Percentiles rank a stretch among this genome's conserved stretches.
Evolutionary conservation across 352 stramenopile species (phyloP).

Genomic region (Aphanomyces euteiches): DNA sequence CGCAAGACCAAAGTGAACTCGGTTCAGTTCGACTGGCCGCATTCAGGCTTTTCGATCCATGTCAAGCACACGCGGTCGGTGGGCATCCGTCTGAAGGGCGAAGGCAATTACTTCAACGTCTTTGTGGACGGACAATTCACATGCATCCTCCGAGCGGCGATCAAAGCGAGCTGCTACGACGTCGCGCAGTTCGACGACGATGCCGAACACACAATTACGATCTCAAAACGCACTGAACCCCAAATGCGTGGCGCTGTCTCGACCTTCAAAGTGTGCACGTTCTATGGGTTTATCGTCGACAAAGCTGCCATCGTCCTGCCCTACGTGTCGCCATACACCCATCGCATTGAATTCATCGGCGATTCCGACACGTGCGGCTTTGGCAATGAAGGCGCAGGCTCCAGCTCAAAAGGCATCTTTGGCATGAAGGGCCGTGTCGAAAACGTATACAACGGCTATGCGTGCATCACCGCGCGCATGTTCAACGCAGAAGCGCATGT

Average conservation of each 20-base stretch:
- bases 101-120: slow-evolving; percentile 88
- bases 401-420: slow-evolving; percentile 70
- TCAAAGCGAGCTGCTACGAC: slow-evolving; percentile 76
- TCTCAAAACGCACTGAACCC: slow-evolving; percentile 80
- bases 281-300: slow-evolving; percentile 85
- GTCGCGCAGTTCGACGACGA: slow-evolving; percentile 37
- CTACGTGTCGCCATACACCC: slow-evolving; percentile 33
- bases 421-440: slow-evolving; percentile 85
- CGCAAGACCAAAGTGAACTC: slow-evolving; percentile 82
- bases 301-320: slow-evolving; percentile 57
- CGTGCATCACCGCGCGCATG: slow-evolving; percentile 79
- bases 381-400: slow-evolving; percentile 76
- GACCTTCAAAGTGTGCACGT: slow-evolving; percentile 87
- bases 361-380: slow-evolving; percentile 82
- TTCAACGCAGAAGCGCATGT: slow-evolving; percentile 82
- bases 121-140: slow-evolving; percentile 72
- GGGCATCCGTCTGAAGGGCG: slow-evolving; percentile 76
- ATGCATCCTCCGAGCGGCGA: slow-evolving; percentile 71
- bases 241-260: slow-evolving; percentile 81
- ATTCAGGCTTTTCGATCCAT: slow-evolving; percentile 58
- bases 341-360: slow-evolving; percentile 82
- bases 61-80: slow-evolving; percentile 58
- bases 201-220: slow-evolving; percentile 58
- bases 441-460: slow-evolving; percentile 85
- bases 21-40: slow-evolving; percentile 84